Evolutionary conservation across 768 basidiomycete species (phyloP).

Genomic region (Rhodosporidiobolus sp.): DNA sequence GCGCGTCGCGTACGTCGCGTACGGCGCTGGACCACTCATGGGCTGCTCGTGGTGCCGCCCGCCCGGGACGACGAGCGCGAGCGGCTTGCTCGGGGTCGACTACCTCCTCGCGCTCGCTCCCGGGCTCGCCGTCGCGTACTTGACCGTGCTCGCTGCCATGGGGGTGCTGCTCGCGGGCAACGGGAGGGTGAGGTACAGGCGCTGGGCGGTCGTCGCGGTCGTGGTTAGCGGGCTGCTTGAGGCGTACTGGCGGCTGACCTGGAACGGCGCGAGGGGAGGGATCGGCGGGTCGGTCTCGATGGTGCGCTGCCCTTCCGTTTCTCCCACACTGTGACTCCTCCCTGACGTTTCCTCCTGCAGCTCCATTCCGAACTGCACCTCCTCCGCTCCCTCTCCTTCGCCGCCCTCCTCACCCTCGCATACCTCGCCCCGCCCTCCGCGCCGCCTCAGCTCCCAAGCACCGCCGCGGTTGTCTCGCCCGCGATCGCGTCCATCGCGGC

Average conservation of each 20-base stretch:
- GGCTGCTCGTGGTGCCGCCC: conserved; percentile 29
- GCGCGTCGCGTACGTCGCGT: conserved; percentile 25
- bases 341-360: neutral
- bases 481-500: neutral
- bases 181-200: conserved; percentile 9
- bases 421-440: conserved; percentile 7
- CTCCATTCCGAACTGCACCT: conserved; percentile 21
- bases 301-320: neutral
- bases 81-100: conserved; percentile 5
- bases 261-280: conserved; percentile 1
- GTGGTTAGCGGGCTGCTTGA: neutral
- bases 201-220: neutral
- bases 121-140: conserved; percentile 1
- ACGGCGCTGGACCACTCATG: conserved; percentile 8
- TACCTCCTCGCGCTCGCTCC: conserved; percentile 27
- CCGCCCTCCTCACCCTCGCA: neutral
- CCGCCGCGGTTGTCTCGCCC: neutral
- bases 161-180: conserved; percentile 12
- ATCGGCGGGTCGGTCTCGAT: conserved; percentile 2
- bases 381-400: conserved; percentile 2
- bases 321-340: accelerated
- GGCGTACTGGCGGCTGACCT: conserved; percentile 8
- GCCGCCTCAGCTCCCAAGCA: neutral
- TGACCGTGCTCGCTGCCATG: neutral
- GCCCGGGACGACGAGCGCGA: neutral